phyloP scores from a whole-genome alignment of 1,284 basidiomycete species.

The Sporisorium sorghi region DNA sequence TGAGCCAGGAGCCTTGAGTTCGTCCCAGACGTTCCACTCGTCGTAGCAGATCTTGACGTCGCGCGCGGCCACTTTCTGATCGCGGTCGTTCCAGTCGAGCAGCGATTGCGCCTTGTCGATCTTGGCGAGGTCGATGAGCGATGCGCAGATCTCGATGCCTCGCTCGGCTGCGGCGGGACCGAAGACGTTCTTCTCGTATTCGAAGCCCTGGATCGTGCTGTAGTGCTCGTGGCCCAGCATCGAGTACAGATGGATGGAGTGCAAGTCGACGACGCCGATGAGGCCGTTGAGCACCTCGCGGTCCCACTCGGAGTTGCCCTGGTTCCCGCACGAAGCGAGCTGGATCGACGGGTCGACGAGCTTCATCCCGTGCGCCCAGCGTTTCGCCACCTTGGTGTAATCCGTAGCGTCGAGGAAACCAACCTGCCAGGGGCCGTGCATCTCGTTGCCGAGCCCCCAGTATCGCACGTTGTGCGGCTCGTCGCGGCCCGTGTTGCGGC shows the following conservation, averaged over 20 bases:
- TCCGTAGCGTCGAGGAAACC: conserved; percentile 75
- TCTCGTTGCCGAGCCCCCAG: conserved; percentile 72
- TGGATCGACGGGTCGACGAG: conserved; percentile 76
- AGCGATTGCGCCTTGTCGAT: conserved; percentile 38
- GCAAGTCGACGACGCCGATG: conserved; percentile 69
- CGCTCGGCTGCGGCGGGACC: conserved; percentile 71
- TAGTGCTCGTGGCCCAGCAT: conserved; percentile 57
- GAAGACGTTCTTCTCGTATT: conserved; percentile 72
- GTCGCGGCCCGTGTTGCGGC: conserved; percentile 75
- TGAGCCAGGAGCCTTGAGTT: conserved; percentile 70
- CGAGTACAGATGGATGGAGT: conserved; percentile 69
- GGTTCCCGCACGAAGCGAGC: conserved; percentile 76
- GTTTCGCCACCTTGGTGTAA: conserved; percentile 75
- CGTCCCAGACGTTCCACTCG: conserved; percentile 76
- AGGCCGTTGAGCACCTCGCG: conserved; percentile 68
- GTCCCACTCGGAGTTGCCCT: conserved; percentile 71
- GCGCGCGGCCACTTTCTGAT: conserved; percentile 41
- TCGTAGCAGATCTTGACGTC: conserved; percentile 73
- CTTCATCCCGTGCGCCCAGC: conserved; percentile 77
- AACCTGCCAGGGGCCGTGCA: conserved; percentile 78
- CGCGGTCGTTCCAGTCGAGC: conserved; percentile 44
- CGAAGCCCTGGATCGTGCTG: conserved; percentile 69
- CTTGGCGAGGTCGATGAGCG: conserved; percentile 70
- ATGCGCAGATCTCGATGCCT: conserved; percentile 70
- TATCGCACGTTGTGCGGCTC: conserved; percentile 75